phyloP scores from a whole-genome alignment of 129 eudicot genomes.

The Erigeron canadensis region DNA sequence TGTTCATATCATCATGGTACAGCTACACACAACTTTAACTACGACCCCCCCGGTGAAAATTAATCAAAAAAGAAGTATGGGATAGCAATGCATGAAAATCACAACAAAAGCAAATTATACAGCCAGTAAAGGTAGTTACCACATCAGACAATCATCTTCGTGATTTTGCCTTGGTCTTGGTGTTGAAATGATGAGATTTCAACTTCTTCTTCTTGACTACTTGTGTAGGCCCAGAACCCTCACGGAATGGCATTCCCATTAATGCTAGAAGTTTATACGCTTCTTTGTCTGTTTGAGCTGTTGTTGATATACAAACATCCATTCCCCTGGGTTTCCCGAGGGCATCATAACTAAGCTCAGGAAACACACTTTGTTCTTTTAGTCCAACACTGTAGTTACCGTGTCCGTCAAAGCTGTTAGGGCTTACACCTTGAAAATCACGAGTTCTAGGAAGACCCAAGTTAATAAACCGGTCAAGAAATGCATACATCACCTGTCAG shows the following conservation, averaged over 20 bases:
- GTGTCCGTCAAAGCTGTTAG: conserved; percentile 89
- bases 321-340: conserved; percentile 86
- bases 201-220: conserved; percentile 62
- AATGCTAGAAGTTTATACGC: conserved; percentile 66
- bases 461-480: conserved; percentile 86
- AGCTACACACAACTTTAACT: conserved; percentile 22
- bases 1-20: conserved; percentile 19
- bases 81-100: conserved; percentile 12
- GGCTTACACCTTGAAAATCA: conserved; percentile 94
- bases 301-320: conserved; percentile 85
- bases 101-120: conserved; percentile 19
- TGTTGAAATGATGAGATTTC: conserved; percentile 79
- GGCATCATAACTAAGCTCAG: conserved; percentile 69
- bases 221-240: conserved; percentile 50
- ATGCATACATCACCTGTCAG: conserved; percentile 77
- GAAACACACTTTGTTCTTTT: conserved; percentile 81
- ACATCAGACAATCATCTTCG: conserved; percentile 25
- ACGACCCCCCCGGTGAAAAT: not conserved
- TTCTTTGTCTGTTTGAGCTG: conserved; percentile 87
- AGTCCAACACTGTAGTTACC: conserved; percentile 94
- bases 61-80: conserved; percentile 19
- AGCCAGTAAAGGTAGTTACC: not conserved
- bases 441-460: conserved; percentile 89
- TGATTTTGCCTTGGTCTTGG: conserved; percentile 66
- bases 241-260: conserved; percentile 98